Percentiles rank a stretch among this genome's conserved stretches.
phyloP scores from a whole-genome alignment of 768 basidiomycete species.

The Boletus barrowsii region DNA sequence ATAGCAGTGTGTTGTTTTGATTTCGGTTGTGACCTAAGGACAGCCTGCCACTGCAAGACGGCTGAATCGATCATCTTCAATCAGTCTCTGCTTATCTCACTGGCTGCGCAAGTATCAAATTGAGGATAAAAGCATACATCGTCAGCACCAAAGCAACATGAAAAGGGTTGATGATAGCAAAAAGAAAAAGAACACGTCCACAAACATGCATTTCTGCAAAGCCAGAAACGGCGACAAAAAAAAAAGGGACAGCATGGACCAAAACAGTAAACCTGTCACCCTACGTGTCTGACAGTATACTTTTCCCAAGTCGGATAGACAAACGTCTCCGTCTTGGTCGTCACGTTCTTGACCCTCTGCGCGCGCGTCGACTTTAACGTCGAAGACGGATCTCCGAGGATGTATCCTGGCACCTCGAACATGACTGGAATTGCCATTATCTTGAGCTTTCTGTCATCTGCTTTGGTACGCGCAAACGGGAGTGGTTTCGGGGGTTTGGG shows the following conservation, averaged over 20 bases:
- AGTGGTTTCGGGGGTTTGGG: conserved; percentile 43
- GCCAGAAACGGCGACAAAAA: background rate
- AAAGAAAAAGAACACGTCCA: too few relatives aligned
- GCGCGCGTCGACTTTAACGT: conserved; percentile 29
- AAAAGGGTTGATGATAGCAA: too few relatives aligned
- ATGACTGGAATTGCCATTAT: conserved; percentile 46
- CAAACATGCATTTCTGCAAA: too few relatives aligned
- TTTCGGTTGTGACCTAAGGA: too few relatives aligned
- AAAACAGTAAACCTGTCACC: conserved; percentile 1
- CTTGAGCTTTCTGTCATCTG: conserved; percentile 54
- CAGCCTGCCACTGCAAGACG: too few relatives aligned
- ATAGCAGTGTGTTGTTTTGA: too few relatives aligned
- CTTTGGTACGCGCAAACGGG: conserved; percentile 50
- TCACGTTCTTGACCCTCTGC: conserved; percentile 27
- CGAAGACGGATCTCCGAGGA: conserved; percentile 18
- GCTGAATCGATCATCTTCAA: too few relatives aligned
- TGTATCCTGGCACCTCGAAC: conserved; percentile 33
- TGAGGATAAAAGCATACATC: too few relatives aligned
- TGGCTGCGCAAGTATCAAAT: too few relatives aligned
- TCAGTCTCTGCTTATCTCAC: too few relatives aligned
- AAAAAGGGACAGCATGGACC: background rate
- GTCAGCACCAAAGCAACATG: too few relatives aligned
- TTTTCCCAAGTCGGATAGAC: conserved; percentile 65
- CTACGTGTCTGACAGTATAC: conserved; percentile 47
- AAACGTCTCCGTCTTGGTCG: conserved; percentile 42